Percentiles rank a stretch among this genome's conserved stretches.
Conservation (phyloP, 2,329 filamentous ascomycete genomes). For the Phialemonium atrogriseum region DNA sequence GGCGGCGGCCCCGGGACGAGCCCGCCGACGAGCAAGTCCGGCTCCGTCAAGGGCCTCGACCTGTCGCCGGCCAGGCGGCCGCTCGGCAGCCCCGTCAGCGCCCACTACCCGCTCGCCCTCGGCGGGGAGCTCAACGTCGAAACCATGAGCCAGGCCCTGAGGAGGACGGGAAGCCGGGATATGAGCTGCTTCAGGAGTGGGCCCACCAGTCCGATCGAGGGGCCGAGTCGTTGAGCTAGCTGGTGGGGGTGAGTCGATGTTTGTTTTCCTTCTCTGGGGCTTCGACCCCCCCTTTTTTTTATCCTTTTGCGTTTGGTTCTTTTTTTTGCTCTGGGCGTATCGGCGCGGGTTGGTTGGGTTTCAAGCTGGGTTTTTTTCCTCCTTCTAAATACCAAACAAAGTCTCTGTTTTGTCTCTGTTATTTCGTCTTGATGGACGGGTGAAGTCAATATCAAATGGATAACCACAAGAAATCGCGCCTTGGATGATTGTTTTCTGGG, state of each 20-base stretch:
- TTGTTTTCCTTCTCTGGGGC: background rate
- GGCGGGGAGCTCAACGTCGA: conserved; percentile 76
- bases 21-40: conserved; percentile 67
- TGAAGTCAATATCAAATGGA: too few relatives aligned
- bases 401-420: too few relatives aligned
- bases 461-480: too few relatives aligned
- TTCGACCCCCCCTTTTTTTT: too few relatives aligned
- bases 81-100: conserved; percentile 49
- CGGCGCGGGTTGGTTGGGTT: too few relatives aligned
- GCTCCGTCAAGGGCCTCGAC: conserved; percentile 67
- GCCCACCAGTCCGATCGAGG: conserved; percentile 50
- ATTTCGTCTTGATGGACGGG: too few relatives aligned
- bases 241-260: background rate
- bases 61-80: conserved; percentile 54
- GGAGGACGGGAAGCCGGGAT: conserved; percentile 79
- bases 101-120: conserved; percentile 18
- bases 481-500: too few relatives aligned
- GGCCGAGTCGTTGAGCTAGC: conserved; percentile 10
- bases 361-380: too few relatives aligned
- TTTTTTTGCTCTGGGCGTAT: too few relatives aligned
- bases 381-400: too few relatives aligned
- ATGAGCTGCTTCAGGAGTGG: conserved; percentile 49
- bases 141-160: conserved; percentile 85
- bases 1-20: conserved; percentile 46
- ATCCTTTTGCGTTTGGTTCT: too few relatives aligned